These are phyloP conservation scores for Hygrophorus pudorinus DNA, from an alignment of 768 basidiomycete genomes.

Conservation along the genomic window DNA sequence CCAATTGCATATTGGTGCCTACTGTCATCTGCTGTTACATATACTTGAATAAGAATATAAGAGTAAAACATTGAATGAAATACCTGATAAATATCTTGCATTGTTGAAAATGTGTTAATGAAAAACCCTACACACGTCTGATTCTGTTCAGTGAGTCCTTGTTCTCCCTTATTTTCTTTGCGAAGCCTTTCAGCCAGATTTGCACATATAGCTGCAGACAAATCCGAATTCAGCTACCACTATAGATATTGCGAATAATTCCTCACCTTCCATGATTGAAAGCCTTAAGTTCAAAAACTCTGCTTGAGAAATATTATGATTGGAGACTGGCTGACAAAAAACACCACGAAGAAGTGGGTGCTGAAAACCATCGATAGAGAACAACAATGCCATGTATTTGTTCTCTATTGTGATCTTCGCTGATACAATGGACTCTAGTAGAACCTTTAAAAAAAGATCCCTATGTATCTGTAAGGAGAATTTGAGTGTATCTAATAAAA, in stretches of 20 bases:
- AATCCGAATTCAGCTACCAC: neutral
- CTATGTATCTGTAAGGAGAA: constrained; percentile 27
- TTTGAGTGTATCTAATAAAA: neutral
- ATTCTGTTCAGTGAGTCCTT: constrained; percentile 18
- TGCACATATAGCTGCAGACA: constrained; percentile 31
- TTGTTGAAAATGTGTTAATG: constrained; percentile 37
- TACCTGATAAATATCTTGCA: constrained; percentile 40
- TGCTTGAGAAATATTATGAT: constrained; percentile 17
- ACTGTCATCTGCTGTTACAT: constrained; percentile 3
- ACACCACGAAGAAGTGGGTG: constrained; percentile 39
- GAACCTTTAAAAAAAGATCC: constrained; percentile 41
- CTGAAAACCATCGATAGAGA: constrained; percentile 45
- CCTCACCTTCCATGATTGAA: constrained; percentile 29
- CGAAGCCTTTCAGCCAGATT: constrained; percentile 31
- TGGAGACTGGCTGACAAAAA: constrained; percentile 16
- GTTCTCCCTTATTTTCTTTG: constrained; percentile 15
- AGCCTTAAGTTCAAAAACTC: constrained; percentile 25
- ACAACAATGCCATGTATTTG: constrained; percentile 45
- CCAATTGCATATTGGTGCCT: constrained; percentile 5
- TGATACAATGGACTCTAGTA: constrained; percentile 44
- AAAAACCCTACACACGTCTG: constrained; percentile 30
- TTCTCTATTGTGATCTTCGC: constrained; percentile 41
- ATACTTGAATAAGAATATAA: constrained; percentile 12
- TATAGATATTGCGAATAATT: constrained; percentile 6
- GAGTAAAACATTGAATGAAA: constrained; percentile 5